These are phyloP conservation scores for Geotrichum restrictum DNA, from an alignment of 1,139 yeast species.

Conservation along the genomic window DNA sequence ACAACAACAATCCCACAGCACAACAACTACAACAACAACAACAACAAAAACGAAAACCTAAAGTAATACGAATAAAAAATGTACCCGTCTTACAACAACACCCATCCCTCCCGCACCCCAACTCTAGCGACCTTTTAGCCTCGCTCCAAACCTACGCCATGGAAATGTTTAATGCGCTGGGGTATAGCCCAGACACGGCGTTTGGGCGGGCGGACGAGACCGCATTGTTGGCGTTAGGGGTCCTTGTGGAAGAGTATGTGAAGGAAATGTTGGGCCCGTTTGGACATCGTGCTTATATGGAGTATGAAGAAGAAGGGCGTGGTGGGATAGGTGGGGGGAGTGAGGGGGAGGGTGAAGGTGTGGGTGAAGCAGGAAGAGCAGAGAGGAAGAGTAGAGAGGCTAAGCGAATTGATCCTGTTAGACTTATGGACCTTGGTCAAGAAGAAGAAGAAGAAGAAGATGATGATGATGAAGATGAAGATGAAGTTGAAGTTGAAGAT, in stretches of 20 bases:
- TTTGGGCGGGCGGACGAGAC: constrained; percentile 33
- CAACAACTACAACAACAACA: no score
- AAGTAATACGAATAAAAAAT: no score
- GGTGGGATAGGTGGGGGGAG: constrained; percentile 9
- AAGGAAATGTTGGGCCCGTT: constrained; percentile 30
- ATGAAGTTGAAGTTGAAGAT: neutral
- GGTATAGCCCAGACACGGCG: constrained; percentile 15
- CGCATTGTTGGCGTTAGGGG: constrained; percentile 37
- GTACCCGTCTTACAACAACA: neutral
- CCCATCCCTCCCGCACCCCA: constrained; percentile 1
- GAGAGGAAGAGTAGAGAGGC: neutral
- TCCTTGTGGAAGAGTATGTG: constrained; percentile 36
- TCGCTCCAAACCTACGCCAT: constrained; percentile 9
- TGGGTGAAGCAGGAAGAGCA: neutral
- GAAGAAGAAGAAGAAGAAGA: neutral
- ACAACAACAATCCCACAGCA: no score
- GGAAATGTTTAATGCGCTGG: constrained; percentile 9
- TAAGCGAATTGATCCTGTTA: no score
- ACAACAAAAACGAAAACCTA: no score
- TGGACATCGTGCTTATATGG: constrained; percentile 32
- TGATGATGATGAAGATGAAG: neutral
- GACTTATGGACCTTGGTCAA: no score
- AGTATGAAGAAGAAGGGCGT: constrained; percentile 10
- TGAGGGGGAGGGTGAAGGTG: constrained; percentile 1
- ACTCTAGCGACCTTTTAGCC: constrained; percentile 3